A percentile compares a stretch with the other conserved stretches of the same genome.
These are phyloP conservation scores for Apiospora marii DNA, from an alignment of 2,329 filamentous ascomycete species.

Conservation along the genomic window DNA sequence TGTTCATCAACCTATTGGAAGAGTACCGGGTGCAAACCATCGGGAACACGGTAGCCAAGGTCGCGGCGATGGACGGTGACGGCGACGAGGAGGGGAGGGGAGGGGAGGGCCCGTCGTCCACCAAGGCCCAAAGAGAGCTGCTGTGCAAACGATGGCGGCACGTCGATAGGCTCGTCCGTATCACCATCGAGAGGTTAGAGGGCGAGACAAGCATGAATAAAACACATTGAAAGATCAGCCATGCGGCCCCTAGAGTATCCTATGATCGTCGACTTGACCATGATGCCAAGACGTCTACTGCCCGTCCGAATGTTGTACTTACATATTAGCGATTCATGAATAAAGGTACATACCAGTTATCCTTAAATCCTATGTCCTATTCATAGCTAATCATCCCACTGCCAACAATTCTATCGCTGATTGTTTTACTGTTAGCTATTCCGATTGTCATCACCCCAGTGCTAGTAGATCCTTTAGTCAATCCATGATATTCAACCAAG, in stretches of 20 bases:
- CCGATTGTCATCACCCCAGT: too few species aligned
- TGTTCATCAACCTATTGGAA: slow-evolving; percentile 49
- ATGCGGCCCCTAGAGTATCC: background rate
- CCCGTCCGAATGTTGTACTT: background rate
- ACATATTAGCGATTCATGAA: background rate
- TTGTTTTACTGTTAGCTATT: background rate
- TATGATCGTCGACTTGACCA: background rate
- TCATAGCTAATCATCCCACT: background rate
- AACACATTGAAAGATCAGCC: background rate
- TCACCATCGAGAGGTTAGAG: slow-evolving; percentile 45
- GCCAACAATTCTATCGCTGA: too few species aligned
- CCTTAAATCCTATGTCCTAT: background rate
- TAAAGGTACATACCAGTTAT: background rate
- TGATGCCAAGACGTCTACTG: background rate
- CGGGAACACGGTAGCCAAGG: slow-evolving; percentile 39
- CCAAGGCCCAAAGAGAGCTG: slow-evolving; percentile 46
- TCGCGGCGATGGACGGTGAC: slow-evolving; percentile 39
- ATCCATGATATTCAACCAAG: background rate
- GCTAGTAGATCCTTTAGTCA: background rate
- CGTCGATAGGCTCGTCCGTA: slow-evolving; percentile 47
- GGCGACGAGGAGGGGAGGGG: slow-evolving; percentile 31
- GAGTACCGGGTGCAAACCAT: slow-evolving; percentile 46
- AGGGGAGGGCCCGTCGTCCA: background rate
- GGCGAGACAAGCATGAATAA: background rate
- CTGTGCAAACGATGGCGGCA: slow-evolving; percentile 53